Base-by-base conservation (phyloP, 169 alveolate genomes). In the Babesia caballi region DNA sequence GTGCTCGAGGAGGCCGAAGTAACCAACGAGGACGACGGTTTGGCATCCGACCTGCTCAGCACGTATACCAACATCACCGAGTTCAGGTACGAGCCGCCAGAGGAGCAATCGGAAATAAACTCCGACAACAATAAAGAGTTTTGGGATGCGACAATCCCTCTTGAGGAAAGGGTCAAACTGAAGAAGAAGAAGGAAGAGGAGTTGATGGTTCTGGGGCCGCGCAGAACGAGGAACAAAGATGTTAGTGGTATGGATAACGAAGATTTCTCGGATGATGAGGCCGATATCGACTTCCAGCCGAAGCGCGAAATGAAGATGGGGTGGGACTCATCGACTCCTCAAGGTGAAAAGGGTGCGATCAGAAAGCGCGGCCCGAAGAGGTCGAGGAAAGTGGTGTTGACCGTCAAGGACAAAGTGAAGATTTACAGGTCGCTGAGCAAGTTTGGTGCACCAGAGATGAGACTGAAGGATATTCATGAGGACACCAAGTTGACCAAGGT, bases 31-130 rank as follows among this genome's bases (percentile, higher is more conserved):
- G 87, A 78, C 35, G 93, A 88, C 3, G 94, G 94, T 11, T 51
- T 91, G 28, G 97, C 97, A 9, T 97, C 92, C 27, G 96, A 91
- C 27, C 76, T 93, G 36, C 72, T 93, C 60, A 87, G 94, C 54
- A 91, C 97, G 1, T 93, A 89, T 76, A 91, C 94, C 25, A 93
- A 93, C 51, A 93, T 93, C 58, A 89, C 96, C 7, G 97, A 93
- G 60, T 93, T 93, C 84, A 80, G 95, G 66, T 93, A 93, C 63
- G 96, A 93, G 60, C 96, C 96, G 21, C 95, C 96, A 11, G 87
- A 86, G 59, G 85, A 80, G 57, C 89, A 59, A 42, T 27, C 75
- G 2, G 85, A 85, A 38, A 83, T 74, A 11, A 84, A 74, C 30
- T 80, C 85, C 25, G 91, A 85, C 44, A 91, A 90, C 61, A 96